These are phyloP conservation scores for Copromyces sp. DNA, from an alignment of 495 filamentous ascomycete genomes.

Conservation along the genomic window DNA sequence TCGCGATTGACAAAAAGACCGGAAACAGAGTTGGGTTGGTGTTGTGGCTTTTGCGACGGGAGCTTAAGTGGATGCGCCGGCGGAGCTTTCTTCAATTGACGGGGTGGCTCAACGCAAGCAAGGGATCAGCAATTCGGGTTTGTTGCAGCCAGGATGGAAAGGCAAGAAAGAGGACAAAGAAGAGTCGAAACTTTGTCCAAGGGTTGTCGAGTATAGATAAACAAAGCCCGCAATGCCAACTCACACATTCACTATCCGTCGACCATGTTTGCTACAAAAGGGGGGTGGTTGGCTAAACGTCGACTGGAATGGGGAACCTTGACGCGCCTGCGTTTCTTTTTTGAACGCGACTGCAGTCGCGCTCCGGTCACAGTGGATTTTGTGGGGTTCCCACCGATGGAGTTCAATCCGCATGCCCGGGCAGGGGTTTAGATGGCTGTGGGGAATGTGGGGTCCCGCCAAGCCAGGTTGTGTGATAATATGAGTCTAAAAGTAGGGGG, in stretches of 20 bases:
- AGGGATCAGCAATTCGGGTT: neutral
- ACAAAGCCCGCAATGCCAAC: neutral
- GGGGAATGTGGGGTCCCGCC: neutral
- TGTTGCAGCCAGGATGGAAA: neutral
- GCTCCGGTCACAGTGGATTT: neutral
- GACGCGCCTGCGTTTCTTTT: neutral
- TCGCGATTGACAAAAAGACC: neutral
- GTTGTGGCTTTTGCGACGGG: neutral
- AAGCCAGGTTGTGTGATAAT: too few relatives aligned
- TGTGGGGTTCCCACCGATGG: neutral
- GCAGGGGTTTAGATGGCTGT: neutral
- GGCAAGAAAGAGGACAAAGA: neutral
- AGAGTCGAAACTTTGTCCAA: neutral
- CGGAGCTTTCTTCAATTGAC: neutral
- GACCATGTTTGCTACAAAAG: neutral
- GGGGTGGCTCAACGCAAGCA: neutral
- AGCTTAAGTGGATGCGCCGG: neutral
- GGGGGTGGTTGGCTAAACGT: neutral
- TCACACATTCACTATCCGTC: neutral
- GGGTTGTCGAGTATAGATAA: neutral
- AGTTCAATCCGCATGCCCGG: neutral
- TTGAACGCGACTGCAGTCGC: neutral
- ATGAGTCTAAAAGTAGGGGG: too few relatives aligned
- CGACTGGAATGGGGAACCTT: neutral
- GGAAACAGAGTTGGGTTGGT: neutral